These are phyloP conservation scores for Phytophthora pseudosyringae DNA, from an alignment of 352 stramenopile genomes.

Conservation along the genomic window DNA sequence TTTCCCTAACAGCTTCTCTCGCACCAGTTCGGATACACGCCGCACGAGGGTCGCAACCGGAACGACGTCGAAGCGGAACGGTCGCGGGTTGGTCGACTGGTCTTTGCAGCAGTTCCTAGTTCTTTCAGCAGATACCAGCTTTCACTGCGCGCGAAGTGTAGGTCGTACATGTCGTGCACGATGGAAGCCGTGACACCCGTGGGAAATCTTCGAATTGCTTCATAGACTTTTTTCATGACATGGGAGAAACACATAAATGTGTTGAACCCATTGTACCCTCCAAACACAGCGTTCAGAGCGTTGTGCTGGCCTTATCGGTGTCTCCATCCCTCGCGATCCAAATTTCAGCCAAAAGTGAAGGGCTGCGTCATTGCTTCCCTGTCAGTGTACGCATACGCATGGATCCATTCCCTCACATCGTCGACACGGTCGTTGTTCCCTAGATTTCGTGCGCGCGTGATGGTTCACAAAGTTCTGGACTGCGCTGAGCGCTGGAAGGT, in stretches of 20 bases:
- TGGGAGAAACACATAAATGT: slow-evolving; percentile 29
- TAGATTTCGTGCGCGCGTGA: too few relatives aligned
- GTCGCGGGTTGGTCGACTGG: too few relatives aligned
- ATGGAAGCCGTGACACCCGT: neutral
- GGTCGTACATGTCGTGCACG: neutral
- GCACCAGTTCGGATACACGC: neutral
- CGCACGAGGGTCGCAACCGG: too few relatives aligned
- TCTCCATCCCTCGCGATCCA: neutral
- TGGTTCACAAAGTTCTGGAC: too few relatives aligned
- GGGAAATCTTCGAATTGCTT: neutral
- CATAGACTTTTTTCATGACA: slow-evolving; percentile 5
- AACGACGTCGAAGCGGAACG: too few relatives aligned
- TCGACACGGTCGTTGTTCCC: slow-evolving; percentile 6
- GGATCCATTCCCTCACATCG: neutral
- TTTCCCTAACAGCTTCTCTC: neutral
- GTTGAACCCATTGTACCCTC: neutral
- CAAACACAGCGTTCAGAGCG: neutral
- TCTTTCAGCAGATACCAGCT: neutral
- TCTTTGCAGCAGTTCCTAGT: too few relatives aligned
- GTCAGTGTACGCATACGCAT: neutral
- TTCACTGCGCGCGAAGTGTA: slow-evolving; percentile 11
- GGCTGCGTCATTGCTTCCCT: neutral
- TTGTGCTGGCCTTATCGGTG: slow-evolving; percentile 6
- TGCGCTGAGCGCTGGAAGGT: too few relatives aligned
- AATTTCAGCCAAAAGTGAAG: slow-evolving; percentile 4